Evolutionary conservation across 441 rosid genomes (phyloP), one percentile per base, ranked within the genome.

Genomic region (Iberis amara): DNA sequence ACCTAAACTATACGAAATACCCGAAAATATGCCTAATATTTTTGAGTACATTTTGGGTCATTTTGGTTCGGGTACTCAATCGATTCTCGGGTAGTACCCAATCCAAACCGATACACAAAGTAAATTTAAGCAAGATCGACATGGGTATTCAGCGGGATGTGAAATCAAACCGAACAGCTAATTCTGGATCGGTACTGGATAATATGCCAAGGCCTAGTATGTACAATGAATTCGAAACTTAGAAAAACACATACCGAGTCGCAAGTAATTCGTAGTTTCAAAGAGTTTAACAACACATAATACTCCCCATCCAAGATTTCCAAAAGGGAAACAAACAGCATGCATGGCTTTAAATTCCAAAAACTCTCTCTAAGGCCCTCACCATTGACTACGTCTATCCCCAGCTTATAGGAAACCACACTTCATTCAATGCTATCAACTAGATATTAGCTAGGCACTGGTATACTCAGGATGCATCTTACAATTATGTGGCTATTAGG

Each of bases 371-470:
- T 41, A 36, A 24, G 40, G 26, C 23, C 62, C 52, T 50, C 30
- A 37, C n/a, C 18, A 41, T 42, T 36, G 24, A 18, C 9, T 28
- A 18, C 21, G 3, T 18, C 21, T 18, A 27, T 57, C 33, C 45
- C 68, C 26, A 42, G 49, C 11, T 8, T 45, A 12, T 43, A 45
- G 54, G 41, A 45, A 57, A 26, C 33, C 36, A 43, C 50, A 58
- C 32, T 33, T 48, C 53, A 54, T 21, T 47, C 37, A 40, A 15
- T 27, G 11, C 47, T 40, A 53, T 48, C 51, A 47, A 12, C 61
- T 59, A 60, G 21, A 30, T 42, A 54, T 48, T 54, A 41, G 43
- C 48, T 42, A 53, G 21, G 36, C 7, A 3, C 52, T 54, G 41
- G 21, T 52, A 59, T 10, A 54, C 46, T 37, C 42, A 48, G 26